These are phyloP conservation scores for Sugiyamaella sp. DNA, from an alignment of 1,139 yeast species.

Conservation along the genomic window DNA sequence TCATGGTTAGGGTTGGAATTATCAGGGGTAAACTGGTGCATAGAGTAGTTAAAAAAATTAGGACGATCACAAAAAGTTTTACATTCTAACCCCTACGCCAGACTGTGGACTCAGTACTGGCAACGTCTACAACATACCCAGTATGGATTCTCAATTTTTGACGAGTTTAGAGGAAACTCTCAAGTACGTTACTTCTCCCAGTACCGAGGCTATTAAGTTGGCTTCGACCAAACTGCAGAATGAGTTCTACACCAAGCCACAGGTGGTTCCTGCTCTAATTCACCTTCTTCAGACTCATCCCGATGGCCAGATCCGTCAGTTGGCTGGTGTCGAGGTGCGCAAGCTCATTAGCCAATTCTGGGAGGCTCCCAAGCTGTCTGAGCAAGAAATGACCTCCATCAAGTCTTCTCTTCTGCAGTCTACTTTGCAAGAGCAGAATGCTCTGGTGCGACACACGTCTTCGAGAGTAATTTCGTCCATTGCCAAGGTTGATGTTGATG, in stretches of 20 bases:
- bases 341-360: constrained; percentile 77
- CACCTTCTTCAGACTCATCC: constrained; percentile 73
- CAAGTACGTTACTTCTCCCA: constrained; percentile 74
- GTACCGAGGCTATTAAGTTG: constrained; percentile 73
- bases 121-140: constrained; percentile 25
- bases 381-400: constrained; percentile 48
- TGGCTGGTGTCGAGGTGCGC: constrained; percentile 95
- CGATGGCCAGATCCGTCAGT: constrained; percentile 66
- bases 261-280: constrained; percentile 78
- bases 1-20: constrained; percentile 8
- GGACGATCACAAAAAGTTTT: constrained; percentile 16
- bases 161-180: constrained; percentile 76
- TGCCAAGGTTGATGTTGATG: constrained; percentile 72
- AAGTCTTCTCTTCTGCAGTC: constrained; percentile 68
- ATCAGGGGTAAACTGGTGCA: constrained; percentile 19
- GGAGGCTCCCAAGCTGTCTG: constrained; percentile 42
- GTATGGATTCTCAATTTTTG: constrained; percentile 72
- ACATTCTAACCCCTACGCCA: not conserved
- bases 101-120: not conserved
- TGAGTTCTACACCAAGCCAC: constrained; percentile 72
- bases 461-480: constrained; percentile 90
- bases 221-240: constrained; percentile 77
- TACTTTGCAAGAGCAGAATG: constrained; percentile 65
- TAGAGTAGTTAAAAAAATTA: constrained; percentile 4
- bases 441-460: constrained; percentile 81